phyloP scores from a whole-genome alignment of 2,329 filamentous ascomycete genomes.

The Apiospora kogelbergensis region DNA sequence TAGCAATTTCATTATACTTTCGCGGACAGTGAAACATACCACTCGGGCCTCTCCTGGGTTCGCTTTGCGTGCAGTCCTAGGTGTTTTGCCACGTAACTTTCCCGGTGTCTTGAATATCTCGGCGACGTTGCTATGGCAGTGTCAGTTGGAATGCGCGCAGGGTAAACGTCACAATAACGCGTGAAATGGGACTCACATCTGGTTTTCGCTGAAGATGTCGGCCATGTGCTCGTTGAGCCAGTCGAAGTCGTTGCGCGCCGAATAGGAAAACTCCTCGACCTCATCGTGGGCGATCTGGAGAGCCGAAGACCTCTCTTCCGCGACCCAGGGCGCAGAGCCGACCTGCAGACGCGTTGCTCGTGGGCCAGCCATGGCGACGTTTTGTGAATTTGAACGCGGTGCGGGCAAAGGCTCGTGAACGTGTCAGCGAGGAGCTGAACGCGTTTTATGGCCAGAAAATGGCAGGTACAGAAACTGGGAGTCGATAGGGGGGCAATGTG shows the following conservation, averaged over 20 bases:
- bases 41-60: constrained; percentile 59
- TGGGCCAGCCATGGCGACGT: constrained; percentile 32
- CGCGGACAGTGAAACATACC: constrained; percentile 47
- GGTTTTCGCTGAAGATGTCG: constrained; percentile 83
- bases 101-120: constrained; percentile 96
- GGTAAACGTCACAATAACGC: not conserved
- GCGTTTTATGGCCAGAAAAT: constrained; percentile 2
- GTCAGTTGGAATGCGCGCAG: constrained; percentile 26
- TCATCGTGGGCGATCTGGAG: constrained; percentile 76
- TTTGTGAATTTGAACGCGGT: not conserved
- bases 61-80: constrained; percentile 66
- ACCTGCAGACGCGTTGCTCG: constrained; percentile 60
- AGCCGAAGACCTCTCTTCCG: constrained; percentile 78
- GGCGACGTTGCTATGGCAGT: constrained; percentile 69
- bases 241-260: constrained; percentile 89
- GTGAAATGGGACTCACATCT: constrained; percentile 64
- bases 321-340: constrained; percentile 82
- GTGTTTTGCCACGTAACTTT: constrained; percentile 79
- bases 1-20: constrained; percentile 25
- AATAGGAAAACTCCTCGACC: constrained; percentile 89
- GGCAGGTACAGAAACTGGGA: not conserved
- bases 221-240: constrained; percentile 99
- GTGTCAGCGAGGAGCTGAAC: constrained; percentile 4
- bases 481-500: not conserved
- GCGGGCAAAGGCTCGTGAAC: constrained; percentile 1